Evolutionary conservation across 495 filamentous ascomycete species (phyloP).

Genomic region (Cladorrhinum samala): DNA sequence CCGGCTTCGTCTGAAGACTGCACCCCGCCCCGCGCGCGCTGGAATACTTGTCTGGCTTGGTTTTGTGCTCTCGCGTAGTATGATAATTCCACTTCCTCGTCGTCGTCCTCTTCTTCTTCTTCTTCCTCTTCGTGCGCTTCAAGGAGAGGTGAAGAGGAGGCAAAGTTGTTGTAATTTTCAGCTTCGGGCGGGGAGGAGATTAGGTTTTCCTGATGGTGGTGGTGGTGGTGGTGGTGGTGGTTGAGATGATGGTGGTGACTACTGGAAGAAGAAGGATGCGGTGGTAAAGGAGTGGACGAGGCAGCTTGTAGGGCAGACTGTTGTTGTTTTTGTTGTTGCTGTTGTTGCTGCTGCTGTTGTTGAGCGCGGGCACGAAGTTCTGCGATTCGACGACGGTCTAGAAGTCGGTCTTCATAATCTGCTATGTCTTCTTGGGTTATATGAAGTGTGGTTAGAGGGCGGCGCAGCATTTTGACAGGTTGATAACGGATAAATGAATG

Average conservation of each 20-base stretch:
- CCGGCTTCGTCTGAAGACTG: background rate
- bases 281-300: conserved; percentile 7
- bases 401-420: conserved; percentile 61
- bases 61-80: conserved; percentile 16
- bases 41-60: conserved; percentile 5
- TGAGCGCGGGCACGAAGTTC: conserved; percentile 16
- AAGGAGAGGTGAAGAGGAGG: background rate
- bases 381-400: conserved; percentile 20
- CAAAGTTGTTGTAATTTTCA: background rate
- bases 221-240: background rate
- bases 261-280: conserved; percentile 12
- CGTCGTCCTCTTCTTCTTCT: conserved; percentile 12
- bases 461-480: conserved; percentile 64
- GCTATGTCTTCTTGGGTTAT: conserved; percentile 74
- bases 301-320: background rate
- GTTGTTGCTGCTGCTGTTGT: conserved; percentile 20
- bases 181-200: background rate
- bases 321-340: conserved; percentile 16
- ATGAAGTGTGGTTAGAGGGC: conserved; percentile 69
- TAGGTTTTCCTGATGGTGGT: background rate
- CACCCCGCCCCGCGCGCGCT: background rate
- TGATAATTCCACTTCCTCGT: conserved; percentile 18
- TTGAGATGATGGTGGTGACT: background rate
- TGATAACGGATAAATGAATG: conserved; percentile 1
- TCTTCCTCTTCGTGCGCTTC: too few relatives aligned